A percentile compares a stretch with the other conserved stretches of the same genome.
Evolutionary conservation across 2,329 filamentous ascomycete species (phyloP).

Genomic region (Rhynchosporium agropyri): DNA sequence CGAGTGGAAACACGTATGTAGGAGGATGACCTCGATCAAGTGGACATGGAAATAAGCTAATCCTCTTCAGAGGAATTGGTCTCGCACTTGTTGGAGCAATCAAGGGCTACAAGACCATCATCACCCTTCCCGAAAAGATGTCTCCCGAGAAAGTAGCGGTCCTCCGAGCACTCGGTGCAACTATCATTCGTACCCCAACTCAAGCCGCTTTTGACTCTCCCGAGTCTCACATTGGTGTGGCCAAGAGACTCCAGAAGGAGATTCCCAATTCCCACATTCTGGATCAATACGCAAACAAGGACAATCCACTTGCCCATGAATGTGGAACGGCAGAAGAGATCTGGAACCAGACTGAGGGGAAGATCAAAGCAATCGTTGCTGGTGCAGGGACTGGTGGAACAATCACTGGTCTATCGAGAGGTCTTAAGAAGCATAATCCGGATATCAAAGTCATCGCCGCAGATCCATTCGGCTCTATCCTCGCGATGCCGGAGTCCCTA

Average conservation of each 20-base stretch:
- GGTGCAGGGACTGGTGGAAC: slow-evolving; percentile 96
- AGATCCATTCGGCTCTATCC: slow-evolving; percentile 88
- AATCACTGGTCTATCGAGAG: slow-evolving; percentile 84
- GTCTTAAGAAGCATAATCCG: slow-evolving; percentile 83
- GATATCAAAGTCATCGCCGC: slow-evolving; percentile 88
- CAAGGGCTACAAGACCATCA: slow-evolving; percentile 98
- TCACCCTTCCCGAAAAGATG: slow-evolving; percentile 99
- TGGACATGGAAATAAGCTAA: slow-evolving; percentile 35
- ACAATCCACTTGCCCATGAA: slow-evolving; percentile 95
- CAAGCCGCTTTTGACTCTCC: slow-evolving; percentile 93
- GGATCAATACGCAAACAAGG: slow-evolving; percentile 89
- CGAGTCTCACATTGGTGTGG: slow-evolving; percentile 96
- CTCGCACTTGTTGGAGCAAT: slow-evolving; percentile 91
- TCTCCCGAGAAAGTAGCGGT: slow-evolving; percentile 97
- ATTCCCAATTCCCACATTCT: slow-evolving; percentile 96
- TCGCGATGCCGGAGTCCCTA: slow-evolving; percentile 77
- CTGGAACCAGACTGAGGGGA: slow-evolving; percentile 85
- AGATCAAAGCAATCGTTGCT: slow-evolving; percentile 80
- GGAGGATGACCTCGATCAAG: slow-evolving; percentile 26
- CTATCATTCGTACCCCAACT: slow-evolving; percentile 96
- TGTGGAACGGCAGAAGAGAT: slow-evolving; percentile 94
- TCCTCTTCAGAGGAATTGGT: slow-evolving; percentile 70
- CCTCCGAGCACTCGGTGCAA: slow-evolving; percentile 88
- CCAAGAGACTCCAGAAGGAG: slow-evolving; percentile 86
- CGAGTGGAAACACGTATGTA: slow-evolving; percentile 92